Evolutionary conservation across 805 yeast genomes (phyloP).

Genomic region (Huiozyma naganishii): DNA sequence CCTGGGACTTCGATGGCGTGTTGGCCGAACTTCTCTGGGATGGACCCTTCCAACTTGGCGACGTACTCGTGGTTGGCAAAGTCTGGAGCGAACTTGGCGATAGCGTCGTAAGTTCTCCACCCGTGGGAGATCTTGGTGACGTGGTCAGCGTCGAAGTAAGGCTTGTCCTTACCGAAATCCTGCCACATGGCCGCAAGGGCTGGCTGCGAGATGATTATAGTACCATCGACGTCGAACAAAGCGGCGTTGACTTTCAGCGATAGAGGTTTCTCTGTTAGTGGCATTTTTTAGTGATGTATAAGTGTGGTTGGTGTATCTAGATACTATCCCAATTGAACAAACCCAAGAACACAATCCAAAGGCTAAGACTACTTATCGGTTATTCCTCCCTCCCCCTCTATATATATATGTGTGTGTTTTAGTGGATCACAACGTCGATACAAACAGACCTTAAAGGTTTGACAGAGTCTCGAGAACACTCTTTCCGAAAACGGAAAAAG

Average conservation of each 20-base stretch:
- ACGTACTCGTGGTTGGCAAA: conserved; percentile 56
- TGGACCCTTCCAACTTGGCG: conserved; percentile 54
- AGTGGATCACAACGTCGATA: too few species aligned
- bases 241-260: conserved; percentile 35
- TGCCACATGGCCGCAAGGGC: conserved; percentile 81
- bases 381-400: neutral
- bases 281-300: neutral
- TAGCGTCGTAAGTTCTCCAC: conserved; percentile 70
- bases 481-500: too few species aligned
- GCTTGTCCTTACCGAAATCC: conserved; percentile 55
- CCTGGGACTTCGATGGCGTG: conserved; percentile 70
- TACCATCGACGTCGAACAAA: conserved; percentile 80
- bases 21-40: conserved; percentile 64
- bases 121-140: conserved; percentile 73
- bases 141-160: conserved; percentile 58
- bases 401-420: too few species aligned
- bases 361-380: neutral
- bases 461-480: too few species aligned
- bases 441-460: too few species aligned
- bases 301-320: too few species aligned
- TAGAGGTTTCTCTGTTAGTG: conserved; percentile 12
- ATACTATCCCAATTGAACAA: too few species aligned
- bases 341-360: too few species aligned
- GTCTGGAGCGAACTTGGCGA: conserved; percentile 64
- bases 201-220: conserved; percentile 71